Conservation (phyloP, 805 yeast species). For the Jamesozyma hellenica region DNA sequence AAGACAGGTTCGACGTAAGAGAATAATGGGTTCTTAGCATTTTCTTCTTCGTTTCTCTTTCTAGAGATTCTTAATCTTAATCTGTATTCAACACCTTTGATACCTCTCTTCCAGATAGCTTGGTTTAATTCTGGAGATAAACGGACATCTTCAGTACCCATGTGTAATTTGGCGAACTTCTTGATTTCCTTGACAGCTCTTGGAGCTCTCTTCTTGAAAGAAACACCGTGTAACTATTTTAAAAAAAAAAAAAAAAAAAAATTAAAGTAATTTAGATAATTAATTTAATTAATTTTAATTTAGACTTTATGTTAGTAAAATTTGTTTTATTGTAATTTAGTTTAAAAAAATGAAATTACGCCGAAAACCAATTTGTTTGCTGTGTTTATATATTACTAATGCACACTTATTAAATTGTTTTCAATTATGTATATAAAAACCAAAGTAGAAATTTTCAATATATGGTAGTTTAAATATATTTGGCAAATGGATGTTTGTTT, state of each 20-base stretch:
- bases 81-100: constrained; percentile 98
- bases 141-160: constrained; percentile 99
- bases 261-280: not conserved
- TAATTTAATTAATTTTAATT: not conserved
- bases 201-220: constrained; percentile 99
- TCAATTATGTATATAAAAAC: no score
- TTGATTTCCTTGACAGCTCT: constrained; percentile 98
- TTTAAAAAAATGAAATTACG: no score
- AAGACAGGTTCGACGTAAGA: constrained; percentile 95
- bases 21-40: constrained; percentile 94
- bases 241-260: constrained; percentile 1
- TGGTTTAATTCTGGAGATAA: constrained; percentile 97
- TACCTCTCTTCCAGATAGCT: constrained; percentile 98
- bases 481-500: not conserved
- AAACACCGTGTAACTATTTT: constrained; percentile 83
- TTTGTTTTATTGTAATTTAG: no score
- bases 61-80: constrained; percentile 97
- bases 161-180: constrained; percentile 96
- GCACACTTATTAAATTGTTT: no score
- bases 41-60: constrained; percentile 99
- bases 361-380: no score
- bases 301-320: constrained; percentile 1
- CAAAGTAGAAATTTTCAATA: no score
- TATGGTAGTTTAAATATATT: no score
- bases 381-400: no score